Base-by-base conservation (phyloP, 176 grass and related monocot species). In the Typha latifolia region DNA sequence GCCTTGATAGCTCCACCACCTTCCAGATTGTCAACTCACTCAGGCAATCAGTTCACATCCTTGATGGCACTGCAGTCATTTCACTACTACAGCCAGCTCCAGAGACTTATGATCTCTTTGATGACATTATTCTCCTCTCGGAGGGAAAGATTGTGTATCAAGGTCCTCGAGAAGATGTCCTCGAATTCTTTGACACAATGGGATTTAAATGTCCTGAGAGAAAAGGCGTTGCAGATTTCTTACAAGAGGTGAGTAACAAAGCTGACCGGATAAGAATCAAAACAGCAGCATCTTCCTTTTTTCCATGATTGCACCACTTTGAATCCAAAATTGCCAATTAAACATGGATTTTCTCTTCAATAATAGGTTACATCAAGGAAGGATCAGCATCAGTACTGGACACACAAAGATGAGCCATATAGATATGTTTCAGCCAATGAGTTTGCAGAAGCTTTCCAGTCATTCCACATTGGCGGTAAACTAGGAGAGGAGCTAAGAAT, bases 301-400 rank as follows among this genome's bases (percentile, higher is more conserved):
- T 19, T 59, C 22, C 16, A 21, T 59, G 8, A 9, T 57, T 59
- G n/a, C 1, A 2, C 32, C 63, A 16, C 2, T 29, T 55, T 15
- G 15, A 14, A 55, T 61, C 66, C 64, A 69, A n/a, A 62, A 47
- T 64, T 71, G 67, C 22, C 62, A 62, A 63, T 67, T 81, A 12
- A 70, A 32, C 49, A 8, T 73, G 32, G 57, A 24, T 21, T 64
- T 32, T 73, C 32, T 72, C 21, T 82, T 65, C 15, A 70, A 57
- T 43, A 57, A 66, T 51, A 96, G 92, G 92, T 96, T 32, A 96
- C 85, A 69, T 96, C 92, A 67, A 89, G 88, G 69, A 96, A 96
- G 79, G 92, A 96, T 79, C 92, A 96, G 14, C 82, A 88, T 49
- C 88, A 96, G 69, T 96, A 96, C 62, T 91, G 92, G 92, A 84